phyloP scores from a whole-genome alignment of 164 flowering plant genomes.

The Nymphaea thermarum region DNA sequence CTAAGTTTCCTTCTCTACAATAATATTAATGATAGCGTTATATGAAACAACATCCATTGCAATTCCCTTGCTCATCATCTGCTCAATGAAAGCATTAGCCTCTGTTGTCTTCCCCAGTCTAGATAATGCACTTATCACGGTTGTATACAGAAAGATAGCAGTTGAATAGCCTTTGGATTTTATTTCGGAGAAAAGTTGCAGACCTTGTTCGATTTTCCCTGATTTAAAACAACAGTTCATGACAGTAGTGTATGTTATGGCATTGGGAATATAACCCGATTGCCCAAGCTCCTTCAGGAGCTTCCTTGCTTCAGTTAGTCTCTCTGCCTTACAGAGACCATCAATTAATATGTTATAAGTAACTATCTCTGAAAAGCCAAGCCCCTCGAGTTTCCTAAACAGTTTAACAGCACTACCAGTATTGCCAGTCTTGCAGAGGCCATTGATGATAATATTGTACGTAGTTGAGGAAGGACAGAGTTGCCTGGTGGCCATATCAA shows the following conservation, averaged over 20 bases:
- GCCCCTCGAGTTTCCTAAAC: slow-evolving; percentile 42
- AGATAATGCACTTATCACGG: slow-evolving; percentile 45
- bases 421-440: slow-evolving; percentile 63
- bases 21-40: slow-evolving; percentile 48
- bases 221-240: slow-evolving; percentile 58
- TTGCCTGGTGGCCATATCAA: slow-evolving; percentile 23
- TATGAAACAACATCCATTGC: slow-evolving; percentile 53
- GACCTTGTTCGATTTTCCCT: slow-evolving; percentile 33
- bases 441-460: slow-evolving; percentile 62
- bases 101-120: slow-evolving; percentile 38
- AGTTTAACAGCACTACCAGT: slow-evolving; percentile 39
- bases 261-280: slow-evolving; percentile 47
- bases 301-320: slow-evolving; percentile 28
- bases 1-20: slow-evolving; percentile 54
- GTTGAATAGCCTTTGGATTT: slow-evolving; percentile 50
- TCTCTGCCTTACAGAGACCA: slow-evolving; percentile 58
- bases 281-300: slow-evolving; percentile 42
- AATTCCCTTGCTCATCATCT: slow-evolving; percentile 42
- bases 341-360: slow-evolving; percentile 77
- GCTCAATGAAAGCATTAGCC: slow-evolving; percentile 36
- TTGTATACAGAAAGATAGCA: slow-evolving; percentile 70
- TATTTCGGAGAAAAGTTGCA: slow-evolving; percentile 53
- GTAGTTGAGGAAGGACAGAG: slow-evolving; percentile 30
- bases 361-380: slow-evolving; percentile 35
- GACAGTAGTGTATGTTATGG: slow-evolving; percentile 62